These are phyloP conservation scores for Sophora flavescens DNA, from an alignment of 306 rosid species.

Conservation along the genomic window DNA sequence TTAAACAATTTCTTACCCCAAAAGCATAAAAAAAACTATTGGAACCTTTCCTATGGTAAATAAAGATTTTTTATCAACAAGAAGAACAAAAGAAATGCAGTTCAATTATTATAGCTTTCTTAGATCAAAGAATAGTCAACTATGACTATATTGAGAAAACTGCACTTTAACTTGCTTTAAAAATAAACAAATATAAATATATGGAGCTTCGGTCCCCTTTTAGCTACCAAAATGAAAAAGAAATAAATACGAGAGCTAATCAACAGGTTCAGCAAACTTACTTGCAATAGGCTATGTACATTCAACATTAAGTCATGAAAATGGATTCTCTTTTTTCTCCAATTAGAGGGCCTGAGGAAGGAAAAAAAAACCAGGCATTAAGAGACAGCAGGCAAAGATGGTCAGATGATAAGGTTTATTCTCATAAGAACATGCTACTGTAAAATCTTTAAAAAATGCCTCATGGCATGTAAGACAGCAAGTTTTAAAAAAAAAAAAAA, in stretches of 20 bases:
- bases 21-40: constrained; percentile 23
- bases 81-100: constrained; percentile 23
- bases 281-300: constrained; percentile 92
- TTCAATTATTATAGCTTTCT: constrained; percentile 1
- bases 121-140: not conserved
- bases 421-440: constrained; percentile 35
- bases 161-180: not conserved
- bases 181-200: not conserved
- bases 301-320: constrained; percentile 97
- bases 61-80: constrained; percentile 14
- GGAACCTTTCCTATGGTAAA: not conserved
- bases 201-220: not conserved
- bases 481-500: not conserved
- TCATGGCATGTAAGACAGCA: constrained; percentile 16
- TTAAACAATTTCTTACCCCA: constrained; percentile 23
- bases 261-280: constrained; percentile 52
- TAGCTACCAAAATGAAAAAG: constrained; percentile 24
- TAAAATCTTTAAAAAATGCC: constrained; percentile 36
- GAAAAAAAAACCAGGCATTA: constrained; percentile 37
- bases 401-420: constrained; percentile 30
- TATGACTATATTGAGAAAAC: constrained; percentile 11
- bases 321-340: constrained; percentile 97
- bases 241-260: constrained; percentile 12
- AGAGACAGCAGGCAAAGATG: constrained; percentile 36
- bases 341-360: constrained; percentile 71